These are phyloP conservation scores for Leccinum imitatum DNA, from an alignment of 768 basidiomycete genomes.

Conservation along the genomic window DNA sequence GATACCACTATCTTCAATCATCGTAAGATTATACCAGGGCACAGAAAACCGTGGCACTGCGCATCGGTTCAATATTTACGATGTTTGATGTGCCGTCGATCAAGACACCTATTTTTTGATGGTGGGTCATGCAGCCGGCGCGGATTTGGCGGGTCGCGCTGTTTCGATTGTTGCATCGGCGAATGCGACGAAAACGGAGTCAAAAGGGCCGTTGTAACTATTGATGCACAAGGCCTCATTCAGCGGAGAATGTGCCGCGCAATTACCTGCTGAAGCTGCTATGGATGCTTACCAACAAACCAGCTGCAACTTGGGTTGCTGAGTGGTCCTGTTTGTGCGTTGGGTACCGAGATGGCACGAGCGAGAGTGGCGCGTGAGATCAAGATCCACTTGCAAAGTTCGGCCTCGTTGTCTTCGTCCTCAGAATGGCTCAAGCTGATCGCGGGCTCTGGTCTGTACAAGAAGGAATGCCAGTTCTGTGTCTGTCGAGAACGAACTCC, in stretches of 20 bases:
- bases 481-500: background rate
- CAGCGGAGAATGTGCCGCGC: conserved; percentile 35
- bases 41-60: too few relatives aligned
- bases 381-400: conserved; percentile 14
- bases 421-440: background rate
- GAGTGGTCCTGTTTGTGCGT: too few relatives aligned
- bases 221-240: conserved; percentile 47
- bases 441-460: too few relatives aligned
- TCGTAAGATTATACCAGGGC: too few relatives aligned
- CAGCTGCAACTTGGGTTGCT: background rate
- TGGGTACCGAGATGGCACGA: conserved; percentile 11
- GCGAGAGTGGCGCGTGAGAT: conserved; percentile 17
- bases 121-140: conserved; percentile 37
- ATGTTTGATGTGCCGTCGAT: background rate
- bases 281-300: conserved; percentile 61
- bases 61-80: too few relatives aligned
- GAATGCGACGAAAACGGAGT: conserved; percentile 28
- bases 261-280: conserved; percentile 65
- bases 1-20: background rate
- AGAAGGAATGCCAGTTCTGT: background rate
- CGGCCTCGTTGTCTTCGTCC: background rate
- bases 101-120: background rate
- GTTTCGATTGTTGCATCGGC: conserved; percentile 50
- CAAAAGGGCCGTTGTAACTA: conserved; percentile 42
- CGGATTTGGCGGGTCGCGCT: conserved; percentile 65